phyloP scores from a whole-genome alignment of 345 rosid species.

The Brassica incana region DNA sequence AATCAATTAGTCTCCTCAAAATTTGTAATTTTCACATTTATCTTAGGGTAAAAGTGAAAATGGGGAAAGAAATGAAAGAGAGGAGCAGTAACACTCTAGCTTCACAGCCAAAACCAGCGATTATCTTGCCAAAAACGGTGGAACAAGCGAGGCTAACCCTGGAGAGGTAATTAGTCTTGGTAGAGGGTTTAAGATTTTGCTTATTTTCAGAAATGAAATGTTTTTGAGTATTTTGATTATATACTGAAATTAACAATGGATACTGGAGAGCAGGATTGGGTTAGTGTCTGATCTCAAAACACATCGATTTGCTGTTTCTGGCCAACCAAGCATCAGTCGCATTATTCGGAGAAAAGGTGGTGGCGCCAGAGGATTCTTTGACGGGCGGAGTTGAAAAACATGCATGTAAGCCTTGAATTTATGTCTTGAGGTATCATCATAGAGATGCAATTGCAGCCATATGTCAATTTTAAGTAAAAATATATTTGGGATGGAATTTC shows the following conservation, averaged over 20 bases:
- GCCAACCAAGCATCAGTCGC: not conserved
- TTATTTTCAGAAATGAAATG: not conserved
- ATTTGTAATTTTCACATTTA: not conserved
- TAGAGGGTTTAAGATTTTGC: not conserved
- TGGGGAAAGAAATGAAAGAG: not conserved
- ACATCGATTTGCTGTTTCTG: not conserved
- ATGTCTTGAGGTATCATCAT: no score
- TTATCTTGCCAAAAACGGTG: not conserved
- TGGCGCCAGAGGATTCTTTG: not conserved
- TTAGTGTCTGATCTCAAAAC: no score
- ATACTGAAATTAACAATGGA: not conserved
- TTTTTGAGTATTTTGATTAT: not conserved
- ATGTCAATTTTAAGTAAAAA: no score
- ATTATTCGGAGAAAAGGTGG: not conserved
- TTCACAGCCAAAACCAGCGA: not conserved
- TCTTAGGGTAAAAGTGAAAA: not conserved
- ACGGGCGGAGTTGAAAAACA: no score
- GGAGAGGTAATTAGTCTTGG: conserved; percentile 9
- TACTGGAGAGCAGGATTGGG: not conserved
- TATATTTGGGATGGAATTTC: no score
- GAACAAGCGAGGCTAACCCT: not conserved
- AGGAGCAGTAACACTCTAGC: not conserved
- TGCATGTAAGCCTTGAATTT: no score
- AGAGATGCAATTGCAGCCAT: no score
- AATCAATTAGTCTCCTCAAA: no score